Evolutionary conservation across 495 filamentous ascomycete genomes (phyloP).

Genomic region (Hyaloscypha bicolor): DNA sequence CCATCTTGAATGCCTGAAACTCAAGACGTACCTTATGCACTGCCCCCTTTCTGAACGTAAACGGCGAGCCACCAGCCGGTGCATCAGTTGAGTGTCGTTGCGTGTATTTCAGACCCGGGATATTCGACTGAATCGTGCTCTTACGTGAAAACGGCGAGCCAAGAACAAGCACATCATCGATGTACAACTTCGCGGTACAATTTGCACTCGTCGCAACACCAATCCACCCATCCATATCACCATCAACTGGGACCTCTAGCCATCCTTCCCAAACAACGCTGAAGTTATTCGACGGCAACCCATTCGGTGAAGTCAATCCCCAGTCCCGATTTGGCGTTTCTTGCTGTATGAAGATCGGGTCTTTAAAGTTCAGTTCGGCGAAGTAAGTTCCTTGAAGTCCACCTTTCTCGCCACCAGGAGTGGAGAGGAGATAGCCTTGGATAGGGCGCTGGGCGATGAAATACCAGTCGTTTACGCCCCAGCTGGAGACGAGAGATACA

Average conservation of each 20-base stretch:
- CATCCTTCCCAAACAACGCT: conserved; percentile 14
- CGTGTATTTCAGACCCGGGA: conserved; percentile 10
- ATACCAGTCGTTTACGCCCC: conserved; percentile 24
- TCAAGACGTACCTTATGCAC: conserved; percentile 44
- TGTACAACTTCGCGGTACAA: conserved; percentile 7
- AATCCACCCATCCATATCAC: conserved; percentile 11
- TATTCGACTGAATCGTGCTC: conserved; percentile 10
- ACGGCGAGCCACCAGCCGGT: conserved; percentile 39
- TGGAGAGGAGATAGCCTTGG: conserved; percentile 15
- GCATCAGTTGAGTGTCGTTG: conserved; percentile 30
- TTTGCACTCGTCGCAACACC: conserved; percentile 14
- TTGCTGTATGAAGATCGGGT: background rate
- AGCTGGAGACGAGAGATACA: conserved; percentile 42
- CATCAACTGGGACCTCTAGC: conserved; percentile 12
- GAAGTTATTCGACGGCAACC: conserved; percentile 20
- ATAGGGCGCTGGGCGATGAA: conserved; percentile 17
- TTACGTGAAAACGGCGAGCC: background rate
- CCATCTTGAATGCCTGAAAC: conserved; percentile 48
- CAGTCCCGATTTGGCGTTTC: conserved; percentile 17
- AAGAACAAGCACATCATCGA: conserved; percentile 5
- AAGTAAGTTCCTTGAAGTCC: conserved; percentile 16
- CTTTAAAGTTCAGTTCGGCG: conserved; percentile 3
- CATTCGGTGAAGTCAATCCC: conserved; percentile 10
- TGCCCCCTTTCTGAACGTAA: conserved; percentile 39
- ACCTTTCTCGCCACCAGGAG: background rate